Evolutionary conservation across 108 stramenopile genomes (phyloP).

Genomic region (Pinguiococcus pyrenoidosus): DNA sequence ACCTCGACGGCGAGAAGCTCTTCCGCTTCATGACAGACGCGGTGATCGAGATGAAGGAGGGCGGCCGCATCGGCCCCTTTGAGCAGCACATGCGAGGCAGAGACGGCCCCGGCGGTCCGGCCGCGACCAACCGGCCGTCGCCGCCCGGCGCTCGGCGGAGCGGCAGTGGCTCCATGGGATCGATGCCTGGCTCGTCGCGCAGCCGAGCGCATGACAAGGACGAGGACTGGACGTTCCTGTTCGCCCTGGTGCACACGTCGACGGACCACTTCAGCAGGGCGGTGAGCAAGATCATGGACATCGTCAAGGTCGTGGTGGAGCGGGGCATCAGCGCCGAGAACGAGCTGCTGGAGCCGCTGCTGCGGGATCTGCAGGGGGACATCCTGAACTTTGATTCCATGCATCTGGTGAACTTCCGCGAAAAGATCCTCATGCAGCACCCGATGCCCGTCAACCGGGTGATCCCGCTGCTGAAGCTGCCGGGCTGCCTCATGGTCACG

Average conservation of each 20-base stretch:
- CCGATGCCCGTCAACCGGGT: conserved; percentile 16
- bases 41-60: conserved; percentile 14
- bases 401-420: conserved; percentile 39
- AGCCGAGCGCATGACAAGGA: background rate
- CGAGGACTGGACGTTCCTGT: conserved; percentile 14
- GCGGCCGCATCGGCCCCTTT: conserved; percentile 3
- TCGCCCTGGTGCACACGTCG: conserved; percentile 27
- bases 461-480: conserved; percentile 19
- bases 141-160: too few relatives aligned
- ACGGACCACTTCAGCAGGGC: conserved; percentile 8
- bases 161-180: too few relatives aligned
- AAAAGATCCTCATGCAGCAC: background rate
- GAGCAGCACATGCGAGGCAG: background rate
- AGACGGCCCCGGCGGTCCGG: background rate
- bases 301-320: conserved; percentile 10
- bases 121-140: too few relatives aligned
- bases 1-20: background rate
- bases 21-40: conserved; percentile 7
- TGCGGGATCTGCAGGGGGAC: conserved; percentile 10
- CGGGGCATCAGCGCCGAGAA: conserved; percentile 9
- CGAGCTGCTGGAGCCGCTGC: conserved; percentile 14
- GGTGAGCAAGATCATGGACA: conserved; percentile 7
- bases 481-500: conserved; percentile 35
- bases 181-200: too few relatives aligned
- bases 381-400: conserved; percentile 24